phyloP scores from a whole-genome alignment of 768 basidiomycete species.

The Rossbeevera mucosa region DNA sequence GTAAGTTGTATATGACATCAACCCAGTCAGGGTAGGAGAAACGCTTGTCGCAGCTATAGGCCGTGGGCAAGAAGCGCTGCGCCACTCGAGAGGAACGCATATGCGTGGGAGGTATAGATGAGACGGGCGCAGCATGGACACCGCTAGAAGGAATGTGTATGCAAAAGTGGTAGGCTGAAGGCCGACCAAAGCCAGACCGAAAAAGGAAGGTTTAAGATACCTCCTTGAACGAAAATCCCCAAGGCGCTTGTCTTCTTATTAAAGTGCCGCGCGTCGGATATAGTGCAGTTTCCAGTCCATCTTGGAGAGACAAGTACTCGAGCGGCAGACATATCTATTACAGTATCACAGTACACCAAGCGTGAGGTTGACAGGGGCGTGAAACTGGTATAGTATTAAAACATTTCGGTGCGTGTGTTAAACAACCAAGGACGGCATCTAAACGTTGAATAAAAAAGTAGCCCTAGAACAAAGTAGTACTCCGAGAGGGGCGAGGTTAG shows the following conservation, averaged over 20 bases:
- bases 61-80: not conserved
- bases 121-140: not conserved
- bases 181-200: too few relatives aligned
- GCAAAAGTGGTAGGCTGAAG: not conserved
- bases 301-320: not conserved
- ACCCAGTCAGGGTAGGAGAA: not conserved
- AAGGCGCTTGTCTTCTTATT: not conserved
- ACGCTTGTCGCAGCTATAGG: not conserved
- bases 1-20: not conserved
- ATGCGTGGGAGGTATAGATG: not conserved
- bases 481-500: conserved; percentile 20
- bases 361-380: not conserved
- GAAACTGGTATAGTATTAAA: conserved; percentile 9
- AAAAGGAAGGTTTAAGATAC: too few relatives aligned
- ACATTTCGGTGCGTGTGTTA: conserved; percentile 15
- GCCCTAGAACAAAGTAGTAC: not conserved
- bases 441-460: conserved; percentile 21
- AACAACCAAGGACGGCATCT: conserved; percentile 13
- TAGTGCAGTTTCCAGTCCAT: not conserved
- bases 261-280: not conserved
- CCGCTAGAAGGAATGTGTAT: not conserved
- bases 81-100: not conserved
- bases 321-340: not conserved
- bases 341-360: not conserved
- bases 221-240: too few relatives aligned